Evolutionary conservation across 1,284 basidiomycete genomes (phyloP).

Genomic region (Ustilago hordei): DNA sequence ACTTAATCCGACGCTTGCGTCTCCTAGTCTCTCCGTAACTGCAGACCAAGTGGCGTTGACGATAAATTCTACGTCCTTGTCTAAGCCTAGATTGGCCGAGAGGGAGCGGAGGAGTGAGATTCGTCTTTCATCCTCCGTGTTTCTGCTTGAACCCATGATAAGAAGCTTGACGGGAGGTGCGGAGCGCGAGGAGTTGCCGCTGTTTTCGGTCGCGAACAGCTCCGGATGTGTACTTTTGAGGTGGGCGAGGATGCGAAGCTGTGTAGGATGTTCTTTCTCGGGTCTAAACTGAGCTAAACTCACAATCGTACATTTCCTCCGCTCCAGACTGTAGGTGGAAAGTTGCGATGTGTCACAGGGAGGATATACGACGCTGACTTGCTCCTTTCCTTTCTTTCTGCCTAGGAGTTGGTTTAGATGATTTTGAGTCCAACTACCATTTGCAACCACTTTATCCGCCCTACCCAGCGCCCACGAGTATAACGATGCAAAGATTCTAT

Average conservation of each 20-base stretch:
- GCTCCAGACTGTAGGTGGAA: constrained; percentile 75
- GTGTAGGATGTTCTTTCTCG: constrained; percentile 91
- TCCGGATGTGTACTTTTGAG: constrained; percentile 73
- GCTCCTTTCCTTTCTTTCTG: background rate
- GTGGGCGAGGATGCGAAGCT: constrained; percentile 74
- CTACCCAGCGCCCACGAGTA: constrained; percentile 82
- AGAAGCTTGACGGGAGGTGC: constrained; percentile 68
- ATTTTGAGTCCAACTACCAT: constrained; percentile 92
- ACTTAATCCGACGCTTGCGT: constrained; percentile 85
- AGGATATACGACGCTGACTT: constrained; percentile 79
- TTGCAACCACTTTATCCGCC: constrained; percentile 83
- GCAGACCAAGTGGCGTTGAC: constrained; percentile 84
- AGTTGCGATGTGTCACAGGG: constrained; percentile 89
- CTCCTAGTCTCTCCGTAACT: constrained; percentile 78
- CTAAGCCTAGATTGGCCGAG: constrained; percentile 76
- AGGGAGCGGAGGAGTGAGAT: constrained; percentile 77
- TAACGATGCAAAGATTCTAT: constrained; percentile 84
- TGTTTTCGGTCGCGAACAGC: constrained; percentile 20
- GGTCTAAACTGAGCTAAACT: constrained; percentile 81
- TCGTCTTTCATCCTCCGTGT: constrained; percentile 79
- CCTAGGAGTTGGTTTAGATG: constrained; percentile 76
- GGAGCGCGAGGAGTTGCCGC: background rate
- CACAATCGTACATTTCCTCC: constrained; percentile 43
- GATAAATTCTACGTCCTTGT: constrained; percentile 79
- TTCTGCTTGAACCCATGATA: constrained; percentile 81